Evolutionary conservation across 2,329 filamentous ascomycete genomes (phyloP).

Genomic region (Coniella vitis): DNA sequence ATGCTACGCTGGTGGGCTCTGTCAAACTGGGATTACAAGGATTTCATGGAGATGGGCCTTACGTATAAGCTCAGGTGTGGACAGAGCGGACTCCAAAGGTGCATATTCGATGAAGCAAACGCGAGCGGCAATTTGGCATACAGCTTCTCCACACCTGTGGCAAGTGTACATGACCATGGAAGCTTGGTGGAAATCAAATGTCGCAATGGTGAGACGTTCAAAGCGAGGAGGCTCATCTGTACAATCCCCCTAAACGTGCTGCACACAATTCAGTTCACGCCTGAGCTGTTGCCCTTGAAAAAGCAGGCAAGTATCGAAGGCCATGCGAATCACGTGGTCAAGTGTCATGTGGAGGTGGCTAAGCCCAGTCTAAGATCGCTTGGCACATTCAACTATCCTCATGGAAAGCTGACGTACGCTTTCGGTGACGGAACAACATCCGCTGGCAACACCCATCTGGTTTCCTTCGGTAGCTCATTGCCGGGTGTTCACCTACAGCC

Average conservation of each 20-base stretch:
- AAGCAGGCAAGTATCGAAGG: constrained; percentile 29
- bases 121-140: constrained; percentile 32
- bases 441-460: constrained; percentile 39
- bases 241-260: constrained; percentile 39
- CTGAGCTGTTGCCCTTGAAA: constrained; percentile 30
- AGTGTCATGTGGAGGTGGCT: constrained; percentile 38
- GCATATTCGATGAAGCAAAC: constrained; percentile 37
- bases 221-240: constrained; percentile 29
- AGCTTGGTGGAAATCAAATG: constrained; percentile 28
- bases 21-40: constrained; percentile 33
- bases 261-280: constrained; percentile 32
- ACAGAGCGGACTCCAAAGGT: constrained; percentile 37
- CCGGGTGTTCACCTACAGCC: constrained; percentile 36
- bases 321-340: constrained; percentile 39
- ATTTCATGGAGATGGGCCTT: constrained; percentile 32
- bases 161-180: constrained; percentile 24
- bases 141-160: constrained; percentile 32
- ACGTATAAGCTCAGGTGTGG: constrained; percentile 36
- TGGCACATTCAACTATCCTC: constrained; percentile 35
- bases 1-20: constrained; percentile 43
- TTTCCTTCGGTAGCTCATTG: constrained; percentile 33
- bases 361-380: constrained; percentile 34
- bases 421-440: constrained; percentile 39
- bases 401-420: constrained; percentile 35
- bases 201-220: constrained; percentile 24